Evolutionary conservation across 371 early-diverging fungal species (phyloP).

Genomic region (Mortierella sp.): DNA sequence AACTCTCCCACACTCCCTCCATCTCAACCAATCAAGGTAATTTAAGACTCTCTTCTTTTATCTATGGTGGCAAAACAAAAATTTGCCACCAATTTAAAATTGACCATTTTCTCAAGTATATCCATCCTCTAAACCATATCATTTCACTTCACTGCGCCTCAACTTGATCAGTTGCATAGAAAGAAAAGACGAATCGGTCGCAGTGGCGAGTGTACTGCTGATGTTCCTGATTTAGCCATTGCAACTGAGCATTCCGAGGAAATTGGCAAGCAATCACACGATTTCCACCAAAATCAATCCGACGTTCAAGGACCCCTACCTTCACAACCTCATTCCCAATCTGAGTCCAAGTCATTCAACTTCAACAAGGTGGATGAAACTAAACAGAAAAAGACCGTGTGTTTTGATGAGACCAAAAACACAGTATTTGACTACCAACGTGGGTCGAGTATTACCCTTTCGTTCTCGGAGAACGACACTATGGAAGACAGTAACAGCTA

Average conservation of each 20-base stretch:
- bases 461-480: not conserved
- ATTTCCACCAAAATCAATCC: not conserved
- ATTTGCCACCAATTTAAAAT: constrained; percentile 20
- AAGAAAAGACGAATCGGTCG: constrained; percentile 1
- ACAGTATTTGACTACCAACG: constrained; percentile 6
- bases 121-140: not conserved
- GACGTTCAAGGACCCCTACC: too few species aligned
- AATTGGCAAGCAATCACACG: not conserved
- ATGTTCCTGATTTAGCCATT: not conserved
- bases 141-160: not conserved
- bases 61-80: not conserved
- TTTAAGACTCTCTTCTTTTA: not conserved
- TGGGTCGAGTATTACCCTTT: constrained; percentile 6
- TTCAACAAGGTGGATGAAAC: not conserved
- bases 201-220: not conserved
- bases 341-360: too few species aligned
- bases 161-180: not conserved
- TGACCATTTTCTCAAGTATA: too few species aligned
- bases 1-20: not conserved
- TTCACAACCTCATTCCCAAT: too few species aligned
- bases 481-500: not conserved
- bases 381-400: constrained; percentile 1
- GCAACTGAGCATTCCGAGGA: not conserved
- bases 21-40: constrained; percentile 7
- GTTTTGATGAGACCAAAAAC: constrained; percentile 22